Evolutionary conservation across 768 basidiomycete genomes (phyloP), one percentile per base, ranked within the genome.

Genomic region (Leccinum variicolor): DNA sequence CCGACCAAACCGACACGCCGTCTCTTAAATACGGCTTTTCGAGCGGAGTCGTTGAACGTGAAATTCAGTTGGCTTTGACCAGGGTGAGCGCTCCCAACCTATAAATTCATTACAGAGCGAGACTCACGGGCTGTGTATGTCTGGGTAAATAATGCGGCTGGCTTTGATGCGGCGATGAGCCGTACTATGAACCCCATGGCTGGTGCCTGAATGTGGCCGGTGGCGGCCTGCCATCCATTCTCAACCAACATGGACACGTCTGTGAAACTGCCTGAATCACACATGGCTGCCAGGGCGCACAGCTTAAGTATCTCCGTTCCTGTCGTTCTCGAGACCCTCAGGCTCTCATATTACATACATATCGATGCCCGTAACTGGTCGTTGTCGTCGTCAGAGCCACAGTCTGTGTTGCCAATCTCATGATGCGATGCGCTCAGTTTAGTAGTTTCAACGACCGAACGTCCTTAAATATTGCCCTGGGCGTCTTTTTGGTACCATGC

Each of bases 31-130:
- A 19, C 26, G 21, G 11, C 47, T 51, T 66, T 68, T 68, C 56
- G 59, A 61, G 67, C 67, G 67, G 67, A 69, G 67, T 31, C 47
- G 48, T 50, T 50, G 29, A 46, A 56, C 33, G 54, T 56, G 31
- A 45, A 45, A 28, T 51, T 58, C 25, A 52, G 33, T 39, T 50
- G 31, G n/a, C 25, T 54, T n/a, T 39, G 47, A 25, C 56, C 58
- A 52, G 41, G 23, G 41, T 54, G 15, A 13, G 39, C 10, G n/a
- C 8, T 41, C 19, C n/a, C 11, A 23, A 6, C 43, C 21, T 14
- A 19, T 23, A 14, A 45, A 45, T 23, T 19, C 11, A 45, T 14
- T 21, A 21, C 13, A 10, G 4, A 3, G n/a, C 19, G 36, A 39
- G 36, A 46, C 51, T 48, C 34, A 50, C 56, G 49, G 49, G 65